A percentile compares a stretch with the other conserved stretches of the same genome.
Conservation (phyloP, 1,284 basidiomycete genomes). For the Fomitopsis pinicola region DNA sequence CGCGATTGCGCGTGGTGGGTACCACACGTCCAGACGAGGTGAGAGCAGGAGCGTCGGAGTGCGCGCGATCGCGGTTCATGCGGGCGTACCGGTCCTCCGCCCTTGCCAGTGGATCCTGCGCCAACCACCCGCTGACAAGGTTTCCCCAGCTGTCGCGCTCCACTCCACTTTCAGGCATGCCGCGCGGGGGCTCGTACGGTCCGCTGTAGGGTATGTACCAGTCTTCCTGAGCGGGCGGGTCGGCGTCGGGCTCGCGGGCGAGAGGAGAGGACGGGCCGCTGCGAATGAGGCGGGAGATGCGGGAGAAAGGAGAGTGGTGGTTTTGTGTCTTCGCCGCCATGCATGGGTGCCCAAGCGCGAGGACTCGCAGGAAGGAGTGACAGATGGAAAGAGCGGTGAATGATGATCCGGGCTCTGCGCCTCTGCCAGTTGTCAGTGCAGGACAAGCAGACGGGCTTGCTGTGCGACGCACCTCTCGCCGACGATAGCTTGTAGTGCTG, state of each 20-base stretch:
- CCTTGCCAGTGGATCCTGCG: conserved; percentile 20
- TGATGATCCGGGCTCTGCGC: conserved; percentile 7
- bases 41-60: conserved; percentile 22
- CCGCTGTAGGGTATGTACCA: conserved; percentile 67
- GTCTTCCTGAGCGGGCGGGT: conserved; percentile 34
- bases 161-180: conserved; percentile 15
- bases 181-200: conserved; percentile 45
- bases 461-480: background rate
- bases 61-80: conserved; percentile 19
- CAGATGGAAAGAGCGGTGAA: conserved; percentile 9
- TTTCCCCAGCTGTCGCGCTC: conserved; percentile 49
- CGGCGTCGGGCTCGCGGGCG: conserved; percentile 11
- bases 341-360: conserved; percentile 5
- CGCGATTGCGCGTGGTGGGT: conserved; percentile 3
- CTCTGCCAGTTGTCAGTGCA: background rate
- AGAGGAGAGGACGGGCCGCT: conserved; percentile 17
- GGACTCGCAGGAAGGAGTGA: conserved; percentile 4
- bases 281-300: conserved; percentile 30
- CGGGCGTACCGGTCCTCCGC: conserved; percentile 8
- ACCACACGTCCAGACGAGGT: conserved; percentile 7
- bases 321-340: conserved; percentile 24
- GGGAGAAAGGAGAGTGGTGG: conserved; percentile 28
- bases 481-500: background rate
- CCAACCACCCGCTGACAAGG: conserved; percentile 34
- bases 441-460: background rate